These are phyloP conservation scores for Pyrenophora graminea DNA, from an alignment of 2,329 filamentous ascomycete genomes.

Conservation along the genomic window DNA sequence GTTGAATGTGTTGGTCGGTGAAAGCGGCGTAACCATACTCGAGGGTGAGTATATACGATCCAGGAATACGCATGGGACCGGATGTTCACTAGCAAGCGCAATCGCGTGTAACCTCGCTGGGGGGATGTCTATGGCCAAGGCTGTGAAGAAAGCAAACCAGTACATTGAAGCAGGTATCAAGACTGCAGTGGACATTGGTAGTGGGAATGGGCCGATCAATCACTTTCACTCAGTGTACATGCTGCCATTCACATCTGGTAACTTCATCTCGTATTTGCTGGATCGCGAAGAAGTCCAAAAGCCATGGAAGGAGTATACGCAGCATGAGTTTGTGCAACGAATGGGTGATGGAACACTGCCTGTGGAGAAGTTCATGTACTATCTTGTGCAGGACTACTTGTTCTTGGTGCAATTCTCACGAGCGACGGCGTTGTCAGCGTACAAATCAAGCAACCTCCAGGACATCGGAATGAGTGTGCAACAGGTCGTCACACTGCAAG, in stretches of 20 bases:
- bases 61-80: constrained; percentile 89
- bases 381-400: constrained; percentile 89
- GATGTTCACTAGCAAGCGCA: constrained; percentile 87
- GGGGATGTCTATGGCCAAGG: constrained; percentile 59
- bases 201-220: constrained; percentile 73
- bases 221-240: constrained; percentile 75
- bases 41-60: constrained; percentile 73
- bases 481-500: constrained; percentile 76
- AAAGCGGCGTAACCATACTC: constrained; percentile 62
- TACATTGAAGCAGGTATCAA: constrained; percentile 75
- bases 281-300: constrained; percentile 72
- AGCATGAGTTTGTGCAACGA: constrained; percentile 80
- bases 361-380: constrained; percentile 78
- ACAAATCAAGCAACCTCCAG: constrained; percentile 76
- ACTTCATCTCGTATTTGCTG: constrained; percentile 83
- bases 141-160: constrained; percentile 69
- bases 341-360: constrained; percentile 78
- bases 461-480: constrained; percentile 71
- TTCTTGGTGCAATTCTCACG: constrained; percentile 88
- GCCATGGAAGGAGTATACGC: constrained; percentile 75
- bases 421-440: constrained; percentile 81
- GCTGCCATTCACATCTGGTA: constrained; percentile 72
- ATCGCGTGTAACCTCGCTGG: constrained; percentile 74
- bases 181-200: constrained; percentile 65
- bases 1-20: constrained; percentile 76